Conservation (phyloP, 177 flowering plant genomes). For the Vitis hybrid region DNA sequence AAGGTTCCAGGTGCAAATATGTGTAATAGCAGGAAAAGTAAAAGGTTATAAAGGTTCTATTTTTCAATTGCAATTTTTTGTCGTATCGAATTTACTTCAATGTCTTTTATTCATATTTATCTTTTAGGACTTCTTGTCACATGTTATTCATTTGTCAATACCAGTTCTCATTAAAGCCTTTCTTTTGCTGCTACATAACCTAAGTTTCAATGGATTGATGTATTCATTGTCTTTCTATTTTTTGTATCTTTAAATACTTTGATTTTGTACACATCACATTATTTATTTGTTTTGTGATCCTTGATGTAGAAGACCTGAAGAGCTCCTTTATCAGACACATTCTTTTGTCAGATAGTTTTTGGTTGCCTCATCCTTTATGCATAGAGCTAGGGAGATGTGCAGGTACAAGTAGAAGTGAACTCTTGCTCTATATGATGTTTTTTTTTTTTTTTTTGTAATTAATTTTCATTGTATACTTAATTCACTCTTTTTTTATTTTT, state of each 20-base stretch:
- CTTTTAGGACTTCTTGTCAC: neutral
- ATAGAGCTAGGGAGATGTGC: constrained; percentile 22
- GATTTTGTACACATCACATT: neutral
- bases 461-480: constrained; percentile 1
- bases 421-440: neutral
- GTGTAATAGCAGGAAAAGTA: too few relatives aligned
- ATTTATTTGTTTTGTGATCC: neutral
- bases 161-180: too few relatives aligned
- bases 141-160: neutral
- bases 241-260: neutral
- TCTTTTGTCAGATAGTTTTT: neutral
- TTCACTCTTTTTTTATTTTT: too few relatives aligned
- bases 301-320: neutral
- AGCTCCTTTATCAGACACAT: neutral
- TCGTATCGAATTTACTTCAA: too few relatives aligned
- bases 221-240: too few relatives aligned
- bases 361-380: too few relatives aligned
- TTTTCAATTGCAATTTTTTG: too few relatives aligned
- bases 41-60: too few relatives aligned
- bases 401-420: constrained; percentile 10
- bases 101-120: neutral
- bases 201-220: too few relatives aligned
- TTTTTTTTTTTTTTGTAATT: neutral
- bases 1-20: too few relatives aligned
- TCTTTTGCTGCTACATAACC: too few relatives aligned